Conservation (phyloP, 179 eudicot species). For the Corrigiola litoralis region DNA sequence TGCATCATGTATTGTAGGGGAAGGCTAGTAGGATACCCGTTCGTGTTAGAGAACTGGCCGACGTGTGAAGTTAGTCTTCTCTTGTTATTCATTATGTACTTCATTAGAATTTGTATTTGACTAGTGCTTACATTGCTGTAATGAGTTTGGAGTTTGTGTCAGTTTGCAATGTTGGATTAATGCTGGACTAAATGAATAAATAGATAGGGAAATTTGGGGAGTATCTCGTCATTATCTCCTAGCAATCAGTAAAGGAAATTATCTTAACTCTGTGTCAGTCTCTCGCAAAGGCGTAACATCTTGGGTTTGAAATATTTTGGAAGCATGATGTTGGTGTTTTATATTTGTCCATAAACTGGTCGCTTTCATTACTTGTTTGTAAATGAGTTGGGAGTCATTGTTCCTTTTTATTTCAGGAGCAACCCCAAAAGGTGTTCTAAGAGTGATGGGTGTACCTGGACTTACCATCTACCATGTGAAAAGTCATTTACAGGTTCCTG, state of each 20-base stretch:
- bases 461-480: conserved; percentile 88
- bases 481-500: conserved; percentile 83
- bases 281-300: background rate
- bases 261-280: background rate
- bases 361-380: background rate
- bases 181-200: no score
- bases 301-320: background rate
- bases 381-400: background rate
- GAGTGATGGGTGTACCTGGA: conserved; percentile 76
- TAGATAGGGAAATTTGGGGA: no score
- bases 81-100: no score
- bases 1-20: no score
- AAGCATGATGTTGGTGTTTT: background rate
- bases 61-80: no score
- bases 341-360: background rate
- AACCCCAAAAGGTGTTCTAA: conserved; percentile 81
- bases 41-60: no score
- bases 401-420: conserved; percentile 48
- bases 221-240: background rate
- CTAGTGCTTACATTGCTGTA: background rate
- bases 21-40: no score
- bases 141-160: background rate
- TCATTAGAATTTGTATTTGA: background rate
- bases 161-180: background rate
- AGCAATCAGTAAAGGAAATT: background rate